Conservation (phyloP, 2,329 filamentous ascomycete genomes). For the Colletotrichum spinosum region DNA sequence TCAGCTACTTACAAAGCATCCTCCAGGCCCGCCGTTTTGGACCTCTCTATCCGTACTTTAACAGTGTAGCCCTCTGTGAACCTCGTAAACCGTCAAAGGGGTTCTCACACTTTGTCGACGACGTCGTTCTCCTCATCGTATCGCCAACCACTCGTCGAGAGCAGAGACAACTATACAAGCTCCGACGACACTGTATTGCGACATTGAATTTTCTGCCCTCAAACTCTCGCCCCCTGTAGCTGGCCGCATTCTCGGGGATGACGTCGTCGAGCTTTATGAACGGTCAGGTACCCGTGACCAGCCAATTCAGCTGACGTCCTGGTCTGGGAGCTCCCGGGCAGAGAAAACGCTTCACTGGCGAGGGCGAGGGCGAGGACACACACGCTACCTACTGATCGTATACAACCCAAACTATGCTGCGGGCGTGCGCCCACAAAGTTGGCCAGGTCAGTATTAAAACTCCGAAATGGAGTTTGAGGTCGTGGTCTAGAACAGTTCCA, state of each 20-base stretch:
- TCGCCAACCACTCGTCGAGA: too few species aligned
- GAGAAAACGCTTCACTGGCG: neutral
- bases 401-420: neutral
- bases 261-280: slow-evolving; percentile 32
- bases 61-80: too few species aligned
- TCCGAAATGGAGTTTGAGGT: neutral
- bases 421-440: neutral
- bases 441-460: too few species aligned
- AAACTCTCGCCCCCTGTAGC: slow-evolving; percentile 21
- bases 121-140: too few species aligned
- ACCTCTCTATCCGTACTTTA: too few species aligned
- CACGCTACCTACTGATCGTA: neutral
- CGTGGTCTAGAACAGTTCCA: slow-evolving; percentile 33
- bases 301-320: slow-evolving; percentile 30
- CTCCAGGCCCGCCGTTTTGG: too few species aligned
- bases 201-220: slow-evolving; percentile 13
- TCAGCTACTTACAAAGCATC: too few species aligned
- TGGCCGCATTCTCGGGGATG: slow-evolving; percentile 29
- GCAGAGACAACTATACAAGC: too few species aligned
- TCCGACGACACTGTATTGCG: too few species aligned
- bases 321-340: slow-evolving; percentile 12
- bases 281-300: slow-evolving; percentile 35
- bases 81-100: too few species aligned
- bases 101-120: too few species aligned
- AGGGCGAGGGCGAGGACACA: neutral